phyloP scores from a whole-genome alignment of 306 rosid genomes.

The Cucurbita pepo region DNA sequence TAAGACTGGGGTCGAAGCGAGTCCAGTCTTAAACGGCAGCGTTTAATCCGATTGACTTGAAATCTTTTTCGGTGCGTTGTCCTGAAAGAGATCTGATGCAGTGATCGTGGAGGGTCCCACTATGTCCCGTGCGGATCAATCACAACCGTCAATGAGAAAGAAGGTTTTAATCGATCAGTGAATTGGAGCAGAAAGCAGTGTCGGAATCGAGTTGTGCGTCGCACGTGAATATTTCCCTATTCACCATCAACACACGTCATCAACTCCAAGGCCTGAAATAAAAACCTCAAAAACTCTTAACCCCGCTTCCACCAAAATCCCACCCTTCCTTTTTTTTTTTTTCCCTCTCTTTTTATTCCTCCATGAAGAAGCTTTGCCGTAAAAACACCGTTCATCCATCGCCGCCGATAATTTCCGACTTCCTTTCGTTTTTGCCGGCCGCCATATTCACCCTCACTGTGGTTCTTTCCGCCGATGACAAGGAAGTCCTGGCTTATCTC shows the following conservation, averaged over 20 bases:
- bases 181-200: neutral
- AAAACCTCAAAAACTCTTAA: conserved; percentile 20
- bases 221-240: conserved; percentile 22
- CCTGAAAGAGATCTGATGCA: neutral
- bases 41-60: neutral
- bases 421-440: conserved; percentile 70
- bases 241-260: conserved; percentile 24
- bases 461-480: conserved; percentile 58
- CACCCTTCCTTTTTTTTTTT: too few species aligned
- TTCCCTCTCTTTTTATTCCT: neutral
- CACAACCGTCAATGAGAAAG: neutral
- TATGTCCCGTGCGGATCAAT: neutral
- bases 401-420: conserved; percentile 66
- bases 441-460: conserved; percentile 56
- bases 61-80: neutral
- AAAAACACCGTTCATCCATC: conserved; percentile 79
- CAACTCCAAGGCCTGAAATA: conserved; percentile 25
- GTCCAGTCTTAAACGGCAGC: neutral
- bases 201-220: conserved; percentile 11
- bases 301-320: conserved; percentile 11
- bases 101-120: neutral
- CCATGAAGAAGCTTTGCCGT: conserved; percentile 86
- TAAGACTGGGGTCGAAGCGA: neutral
- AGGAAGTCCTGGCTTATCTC: conserved; percentile 65
- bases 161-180: neutral